Conservation (phyloP, 768 basidiomycete genomes). For the Podaxis sp. region DNA sequence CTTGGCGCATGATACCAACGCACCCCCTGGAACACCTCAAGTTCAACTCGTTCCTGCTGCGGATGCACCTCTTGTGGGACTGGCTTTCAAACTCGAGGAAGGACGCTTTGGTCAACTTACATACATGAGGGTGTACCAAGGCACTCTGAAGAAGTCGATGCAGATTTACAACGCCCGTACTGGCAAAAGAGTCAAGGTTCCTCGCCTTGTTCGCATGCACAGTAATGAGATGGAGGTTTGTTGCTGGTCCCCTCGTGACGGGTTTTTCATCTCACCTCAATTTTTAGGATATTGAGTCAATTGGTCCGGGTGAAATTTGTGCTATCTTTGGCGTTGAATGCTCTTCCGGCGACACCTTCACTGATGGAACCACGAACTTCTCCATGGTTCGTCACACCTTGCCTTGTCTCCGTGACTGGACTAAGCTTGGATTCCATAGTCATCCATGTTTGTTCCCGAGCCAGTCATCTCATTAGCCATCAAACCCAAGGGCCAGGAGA, state of each 20-base stretch:
- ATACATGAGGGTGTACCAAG: constrained; percentile 98
- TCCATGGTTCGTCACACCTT: constrained; percentile 72
- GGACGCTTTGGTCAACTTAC: constrained; percentile 96
- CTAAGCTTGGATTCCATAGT: constrained; percentile 45
- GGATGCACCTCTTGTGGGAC: constrained; percentile 82
- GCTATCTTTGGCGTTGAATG: constrained; percentile 99
- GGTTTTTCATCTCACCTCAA: neutral
- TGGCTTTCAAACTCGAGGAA: constrained; percentile 99
- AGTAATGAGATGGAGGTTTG: constrained; percentile 97
- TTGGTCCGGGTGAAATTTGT: constrained; percentile 98
- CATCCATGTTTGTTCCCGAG: constrained; percentile 98
- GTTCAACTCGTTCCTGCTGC: constrained; percentile 82
- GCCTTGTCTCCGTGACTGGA: neutral
- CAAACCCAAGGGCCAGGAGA: constrained; percentile 88
- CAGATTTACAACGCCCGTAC: constrained; percentile 91
- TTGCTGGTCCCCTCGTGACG: neutral
- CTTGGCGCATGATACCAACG: constrained; percentile 80
- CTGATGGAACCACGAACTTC: constrained; percentile 83
- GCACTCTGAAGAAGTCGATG: constrained; percentile 81
- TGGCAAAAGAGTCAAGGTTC: constrained; percentile 97
- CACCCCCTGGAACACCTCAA: constrained; percentile 58
- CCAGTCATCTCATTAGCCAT: constrained; percentile 97
- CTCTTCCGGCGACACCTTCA: constrained; percentile 97
- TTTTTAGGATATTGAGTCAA: constrained; percentile 80
- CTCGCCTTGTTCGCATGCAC: constrained; percentile 95